Evolutionary conservation across 768 basidiomycete genomes (phyloP), one percentile per base, ranked within the genome.

Genomic region (Leucosporidium scottii): DNA sequence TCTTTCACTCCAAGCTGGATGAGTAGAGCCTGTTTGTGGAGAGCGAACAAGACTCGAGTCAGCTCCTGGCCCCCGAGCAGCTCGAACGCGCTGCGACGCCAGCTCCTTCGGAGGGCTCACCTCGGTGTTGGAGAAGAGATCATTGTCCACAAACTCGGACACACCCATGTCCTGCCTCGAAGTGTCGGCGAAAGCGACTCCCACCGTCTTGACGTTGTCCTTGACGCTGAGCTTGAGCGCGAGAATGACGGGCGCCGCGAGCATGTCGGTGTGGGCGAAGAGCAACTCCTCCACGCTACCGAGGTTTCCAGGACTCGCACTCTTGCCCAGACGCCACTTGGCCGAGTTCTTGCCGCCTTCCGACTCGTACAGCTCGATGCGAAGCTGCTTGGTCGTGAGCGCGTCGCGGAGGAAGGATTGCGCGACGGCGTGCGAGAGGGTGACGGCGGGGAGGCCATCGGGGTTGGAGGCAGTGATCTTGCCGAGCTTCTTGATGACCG

Each of bases 1-100:
- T 99, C 96, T 77, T 98, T 98, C n/a, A 92, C 90, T 0, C 91
- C 93, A 3, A 98, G 84, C 77, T 99, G 96, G 67, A 98, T 98
- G 47, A 97, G 81, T 44, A 98, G 83, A 2, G 92, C 92, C 94
- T 97, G 74, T 12, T n/a, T n/a, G 30, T 55, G 9, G 13, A 8
- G 39, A 44, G 39, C 15, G 10, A 28, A 12, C 53, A 9, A 25
- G 28, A 17, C 10, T 27, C 54, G 25, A 55, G 28, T 55, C 54
- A 55, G 54, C 54, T 30, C 50, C 50, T 17, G 36, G 2, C 5
- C 36, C n/a, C 9, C 36, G 15, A 44, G 39, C 7, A 44, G 39
- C 39, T 44, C 39, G 39, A 13, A 44, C 39, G 39, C 39, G 39
- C 39, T 44, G 39, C 39, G 13, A 44, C 39, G 34, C 36, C 36